A percentile compares a stretch with the other conserved stretches of the same genome.
Evolutionary conservation across 495 filamentous ascomycete species (phyloP).

Genomic region (Hypomontagnella submonticulosa): DNA sequence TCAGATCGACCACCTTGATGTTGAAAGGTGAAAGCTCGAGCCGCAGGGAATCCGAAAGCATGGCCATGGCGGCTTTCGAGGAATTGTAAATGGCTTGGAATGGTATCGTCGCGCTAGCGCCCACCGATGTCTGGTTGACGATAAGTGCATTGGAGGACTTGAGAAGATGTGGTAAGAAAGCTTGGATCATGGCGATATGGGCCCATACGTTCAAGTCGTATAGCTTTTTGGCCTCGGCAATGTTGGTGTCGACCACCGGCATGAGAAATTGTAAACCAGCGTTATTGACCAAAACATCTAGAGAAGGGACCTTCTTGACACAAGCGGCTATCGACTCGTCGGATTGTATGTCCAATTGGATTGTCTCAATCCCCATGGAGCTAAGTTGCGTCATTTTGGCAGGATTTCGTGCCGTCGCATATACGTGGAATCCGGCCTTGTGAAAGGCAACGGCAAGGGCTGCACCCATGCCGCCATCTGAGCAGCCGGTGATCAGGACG

Average conservation of each 20-base stretch:
- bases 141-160: slow-evolving; percentile 47
- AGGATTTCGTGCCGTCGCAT: slow-evolving; percentile 58
- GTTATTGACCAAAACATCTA: slow-evolving; percentile 64
- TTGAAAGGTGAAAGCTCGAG: slow-evolving; percentile 50
- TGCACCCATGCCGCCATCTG: slow-evolving; percentile 51
- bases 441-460: slow-evolving; percentile 56
- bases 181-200: slow-evolving; percentile 56
- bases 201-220: slow-evolving; percentile 65
- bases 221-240: slow-evolving; percentile 53
- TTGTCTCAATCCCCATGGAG: slow-evolving; percentile 43
- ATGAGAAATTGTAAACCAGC: slow-evolving; percentile 52
- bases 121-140: slow-evolving; percentile 47
- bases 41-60: slow-evolving; percentile 45
- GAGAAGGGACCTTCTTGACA: slow-evolving; percentile 44
- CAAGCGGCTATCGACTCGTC: slow-evolving; percentile 43
- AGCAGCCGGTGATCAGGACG: slow-evolving; percentile 61
- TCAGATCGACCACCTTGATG: slow-evolving; percentile 48
- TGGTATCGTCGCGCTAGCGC: slow-evolving; percentile 15
- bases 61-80: slow-evolving; percentile 49
- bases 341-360: slow-evolving; percentile 53
- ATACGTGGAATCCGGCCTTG: slow-evolving; percentile 52
- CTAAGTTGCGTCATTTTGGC: slow-evolving; percentile 49
- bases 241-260: slow-evolving; percentile 56
- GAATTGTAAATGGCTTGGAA: slow-evolving; percentile 51
- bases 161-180: slow-evolving; percentile 60